phyloP scores from a whole-genome alignment of 331 rosid species.

The Dryas integrifolia region DNA sequence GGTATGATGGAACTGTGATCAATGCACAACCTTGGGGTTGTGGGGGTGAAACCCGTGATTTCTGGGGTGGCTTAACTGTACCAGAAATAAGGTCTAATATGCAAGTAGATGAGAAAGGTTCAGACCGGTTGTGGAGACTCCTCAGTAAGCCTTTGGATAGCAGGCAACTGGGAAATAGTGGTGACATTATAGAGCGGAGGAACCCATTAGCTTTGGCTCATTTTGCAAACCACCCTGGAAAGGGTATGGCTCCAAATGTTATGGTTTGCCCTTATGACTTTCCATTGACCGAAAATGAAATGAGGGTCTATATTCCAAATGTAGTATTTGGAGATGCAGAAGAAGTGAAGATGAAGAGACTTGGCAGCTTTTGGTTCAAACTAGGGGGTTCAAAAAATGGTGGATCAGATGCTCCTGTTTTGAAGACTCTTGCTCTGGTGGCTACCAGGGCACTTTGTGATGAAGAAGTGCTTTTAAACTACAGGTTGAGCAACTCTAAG shows the following conservation, averaged over 20 bases:
- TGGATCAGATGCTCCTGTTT: constrained; percentile 46
- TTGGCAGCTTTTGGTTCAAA: constrained; percentile 89
- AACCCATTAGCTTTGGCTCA: constrained; percentile 90
- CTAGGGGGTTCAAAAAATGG: constrained; percentile 45
- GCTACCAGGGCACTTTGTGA: constrained; percentile 69
- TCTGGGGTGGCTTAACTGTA: constrained; percentile 49
- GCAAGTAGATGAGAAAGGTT: constrained; percentile 51
- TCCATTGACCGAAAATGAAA: constrained; percentile 62
- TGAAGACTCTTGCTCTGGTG: constrained; percentile 68
- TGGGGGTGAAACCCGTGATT: constrained; percentile 61
- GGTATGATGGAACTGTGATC: constrained; percentile 79
- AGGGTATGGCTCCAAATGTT: constrained; percentile 73
- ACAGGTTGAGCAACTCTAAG: constrained; percentile 79
- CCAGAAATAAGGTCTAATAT: constrained; percentile 27
- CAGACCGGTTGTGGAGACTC: constrained; percentile 64
- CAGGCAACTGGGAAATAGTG: constrained; percentile 26
- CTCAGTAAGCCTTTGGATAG: constrained; percentile 80
- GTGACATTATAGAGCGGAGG: constrained; percentile 66
- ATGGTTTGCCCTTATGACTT: constrained; percentile 93
- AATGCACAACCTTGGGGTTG: constrained; percentile 85
- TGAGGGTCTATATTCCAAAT: constrained; percentile 77
- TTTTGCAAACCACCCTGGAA: constrained; percentile 82
- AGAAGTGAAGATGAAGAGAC: constrained; percentile 66
- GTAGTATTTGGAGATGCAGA: constrained; percentile 56
- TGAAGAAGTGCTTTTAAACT: constrained; percentile 81